Evolutionary conservation across 2,329 filamentous ascomycete species (phyloP).

Genomic region (Fusarium sp.): DNA sequence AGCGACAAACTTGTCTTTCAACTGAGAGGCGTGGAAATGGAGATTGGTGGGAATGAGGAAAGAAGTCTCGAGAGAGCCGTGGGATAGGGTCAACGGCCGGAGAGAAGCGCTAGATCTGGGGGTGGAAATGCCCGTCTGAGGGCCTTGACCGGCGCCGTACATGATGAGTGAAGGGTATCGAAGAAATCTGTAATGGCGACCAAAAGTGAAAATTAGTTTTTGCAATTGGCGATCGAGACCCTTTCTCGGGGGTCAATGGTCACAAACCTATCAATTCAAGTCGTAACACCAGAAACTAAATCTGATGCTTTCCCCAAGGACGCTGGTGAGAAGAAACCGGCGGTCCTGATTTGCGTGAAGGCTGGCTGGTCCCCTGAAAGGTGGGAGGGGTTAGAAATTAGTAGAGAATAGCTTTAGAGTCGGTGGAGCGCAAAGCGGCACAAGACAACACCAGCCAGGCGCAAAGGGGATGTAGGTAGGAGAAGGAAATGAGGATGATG

Average conservation of each 20-base stretch:
- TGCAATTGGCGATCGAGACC: neutral
- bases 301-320: slow-evolving; percentile 47
- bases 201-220: slow-evolving; percentile 35
- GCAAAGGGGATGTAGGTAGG: slow-evolving; percentile 38
- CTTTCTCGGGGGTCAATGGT: slow-evolving; percentile 4
- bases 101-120: slow-evolving; percentile 94
- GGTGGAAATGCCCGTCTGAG: slow-evolving; percentile 96
- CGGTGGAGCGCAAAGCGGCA: slow-evolving; percentile 44
- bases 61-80: slow-evolving; percentile 95
- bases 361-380: slow-evolving; percentile 47
- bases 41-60: slow-evolving; percentile 95
- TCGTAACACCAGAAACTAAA: slow-evolving; percentile 41
- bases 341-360: slow-evolving; percentile 45
- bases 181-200: slow-evolving; percentile 47
- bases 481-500: slow-evolving; percentile 33
- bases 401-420: slow-evolving; percentile 43
- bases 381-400: slow-evolving; percentile 48
- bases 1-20: slow-evolving; percentile 89
- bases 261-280: slow-evolving; percentile 52
- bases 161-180: slow-evolving; percentile 70
- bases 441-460: slow-evolving; percentile 48
- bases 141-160: slow-evolving; percentile 86
- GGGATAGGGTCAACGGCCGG: slow-evolving; percentile 88
- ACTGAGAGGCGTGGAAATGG: slow-evolving; percentile 94
- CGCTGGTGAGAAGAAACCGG: slow-evolving; percentile 43